Base-by-base conservation (phyloP, 257 asterid genomes). In the Salvia splendens region DNA sequence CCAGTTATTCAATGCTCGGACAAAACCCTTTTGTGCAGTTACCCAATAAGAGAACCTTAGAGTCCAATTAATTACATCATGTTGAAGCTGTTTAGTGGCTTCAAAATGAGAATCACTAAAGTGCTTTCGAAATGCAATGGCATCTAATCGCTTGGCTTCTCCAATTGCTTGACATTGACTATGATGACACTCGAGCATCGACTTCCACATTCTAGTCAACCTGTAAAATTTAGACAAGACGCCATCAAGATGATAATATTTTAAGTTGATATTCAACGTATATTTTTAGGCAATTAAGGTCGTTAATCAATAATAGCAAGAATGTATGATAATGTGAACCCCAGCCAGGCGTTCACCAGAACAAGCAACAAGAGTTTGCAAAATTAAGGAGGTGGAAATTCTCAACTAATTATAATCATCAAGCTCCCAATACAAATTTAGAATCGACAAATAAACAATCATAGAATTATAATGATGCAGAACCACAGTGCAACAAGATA, bases 161-260 rank as follows among this genome's bases (percentile, higher is more conserved):
- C 68, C 84, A 47, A 92, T 89, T 45, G 98, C 96, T 79, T 82
- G 87, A 58, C 95, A 83, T 55, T 89, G 98, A 77, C 36, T 89
- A 54, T 54, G 96, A 75, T 92, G 98, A 77, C 97, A 89, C 67
- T 89, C 95, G 2, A 87, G 96, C 96, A 86, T 92, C 71, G 89
- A 76, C 77, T 85, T 92, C 98, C 98, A 92, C 98, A 92, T 92
- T 80, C 79, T 81, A 54, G 81, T 70, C 81, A 90, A 67, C 90
- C 99, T 90, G 41, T 28, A 70, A 64, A 17, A 76, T 41, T 17
- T 20, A 20, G 35, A 15, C 35, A 60, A 16, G 50, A 58, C 5
- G 42, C 12, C 40, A 41, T 73, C 48, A 71, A 61, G 45, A 67
- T 24, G 49, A 11, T 45, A 45, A 5, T 5, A 5, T 0, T 50